Evolutionary conservation across 225 moss, liverwort and hornwort species (phyloP), one percentile per base, ranked within the genome.

Genomic region (Ulota crispa): DNA sequence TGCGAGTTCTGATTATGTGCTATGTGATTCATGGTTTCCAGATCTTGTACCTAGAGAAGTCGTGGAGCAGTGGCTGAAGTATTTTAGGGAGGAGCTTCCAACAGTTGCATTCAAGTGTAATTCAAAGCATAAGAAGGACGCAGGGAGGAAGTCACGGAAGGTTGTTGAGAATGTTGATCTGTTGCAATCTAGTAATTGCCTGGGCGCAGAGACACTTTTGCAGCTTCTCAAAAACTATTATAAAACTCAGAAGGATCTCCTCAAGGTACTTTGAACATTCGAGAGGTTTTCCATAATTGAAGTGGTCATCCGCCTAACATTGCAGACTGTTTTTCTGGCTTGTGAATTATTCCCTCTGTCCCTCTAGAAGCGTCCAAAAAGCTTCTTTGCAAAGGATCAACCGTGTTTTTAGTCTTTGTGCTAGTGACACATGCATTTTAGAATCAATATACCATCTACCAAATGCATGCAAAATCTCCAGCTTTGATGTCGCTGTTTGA

Each of bases 61-160:
- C 11, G 91, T 91, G 42, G 95, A 95, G 91, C 92, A 91, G 64
- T 97, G 97, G 97, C 94, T 97, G 2, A 91, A 88, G 81, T 94
- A 93, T 68, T 81, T 95, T 24, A 88, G 94, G 79, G 89, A 87
- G 78, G 94, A 97, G 83, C 87, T 97, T 72, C 95, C 97, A 36
- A 94, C 97, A 1, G 88, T 94, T 13, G 92, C 95, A 30, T 97
- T 97, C 54, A 95, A 95, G 81, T 97, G 95, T 80, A 93, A 92
- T 82, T 94, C 89, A 34, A 91, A 95, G 74, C 94, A 90, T 65
- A 88, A 88, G 82, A 90, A 85, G 37, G 90, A 68, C 53, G 50
- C 92, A 34, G 93, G 93, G 76, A 88, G 87, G 43, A 94, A 87
- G 82, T 85, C 88, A 50, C 59, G 92, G 72, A 86, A 86, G 81